phyloP scores from a whole-genome alignment of 176 grass and related monocot species.

The Pontederia paniculata region DNA sequence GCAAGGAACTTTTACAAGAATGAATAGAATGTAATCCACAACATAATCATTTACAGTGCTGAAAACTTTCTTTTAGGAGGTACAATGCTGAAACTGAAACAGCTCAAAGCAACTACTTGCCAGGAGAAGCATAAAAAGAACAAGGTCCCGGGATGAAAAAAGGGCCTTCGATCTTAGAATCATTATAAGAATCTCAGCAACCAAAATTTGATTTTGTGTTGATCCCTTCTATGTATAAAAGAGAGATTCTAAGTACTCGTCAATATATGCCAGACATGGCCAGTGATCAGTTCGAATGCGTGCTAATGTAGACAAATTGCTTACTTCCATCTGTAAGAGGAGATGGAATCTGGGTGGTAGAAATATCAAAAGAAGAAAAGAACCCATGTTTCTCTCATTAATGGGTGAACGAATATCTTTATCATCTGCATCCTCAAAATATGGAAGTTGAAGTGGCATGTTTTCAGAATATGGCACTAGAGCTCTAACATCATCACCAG shows the following conservation, averaged over 20 bases:
- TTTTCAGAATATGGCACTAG: conserved; percentile 58
- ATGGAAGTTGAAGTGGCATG: conserved; percentile 35
- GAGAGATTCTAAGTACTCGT: conserved; percentile 92
- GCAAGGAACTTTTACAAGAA: no score
- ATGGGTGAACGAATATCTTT: conserved; percentile 16
- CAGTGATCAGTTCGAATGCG: conserved; percentile 91
- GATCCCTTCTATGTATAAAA: conserved; percentile 29
- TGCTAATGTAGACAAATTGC: conserved; percentile 56
- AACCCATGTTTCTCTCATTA: conserved; percentile 57
- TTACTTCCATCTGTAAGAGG: conserved; percentile 91
- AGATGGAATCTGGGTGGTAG: conserved; percentile 88
- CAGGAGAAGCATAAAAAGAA: no score
- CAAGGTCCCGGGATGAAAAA: no score
- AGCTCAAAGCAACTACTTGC: no score
- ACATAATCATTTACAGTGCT: no score
- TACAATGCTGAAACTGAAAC: no score
- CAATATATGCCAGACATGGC: conserved; percentile 93
- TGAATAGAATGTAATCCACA: no score
- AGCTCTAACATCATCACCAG: conserved; percentile 35
- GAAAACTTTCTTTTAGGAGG: no score
- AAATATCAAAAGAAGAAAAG: conserved; percentile 64
- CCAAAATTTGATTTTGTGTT: conserved; percentile 20
- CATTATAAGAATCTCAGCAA: no score
- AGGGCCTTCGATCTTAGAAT: no score
- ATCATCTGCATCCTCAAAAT: conserved; percentile 23